Evolutionary conservation across 345 rosid genomes (phyloP).

Genomic region (Euphorbia peplus): DNA sequence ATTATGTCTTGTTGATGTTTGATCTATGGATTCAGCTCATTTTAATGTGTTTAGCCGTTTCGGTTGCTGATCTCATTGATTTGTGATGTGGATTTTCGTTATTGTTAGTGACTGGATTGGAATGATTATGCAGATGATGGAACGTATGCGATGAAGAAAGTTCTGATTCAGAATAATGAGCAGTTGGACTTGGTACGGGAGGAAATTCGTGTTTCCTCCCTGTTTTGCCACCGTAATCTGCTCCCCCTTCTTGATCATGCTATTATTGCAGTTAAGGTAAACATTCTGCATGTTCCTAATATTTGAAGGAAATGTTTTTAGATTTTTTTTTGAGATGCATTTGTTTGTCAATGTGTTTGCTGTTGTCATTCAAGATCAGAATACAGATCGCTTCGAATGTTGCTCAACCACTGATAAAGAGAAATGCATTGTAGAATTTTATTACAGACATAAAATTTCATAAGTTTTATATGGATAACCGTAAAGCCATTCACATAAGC

Average conservation of each 20-base stretch:
- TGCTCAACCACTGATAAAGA: neutral
- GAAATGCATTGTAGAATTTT: neutral
- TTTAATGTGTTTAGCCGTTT: neutral
- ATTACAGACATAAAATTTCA: neutral
- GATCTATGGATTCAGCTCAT: conserved; percentile 4
- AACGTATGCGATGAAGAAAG: conserved; percentile 96
- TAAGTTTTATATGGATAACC: neutral
- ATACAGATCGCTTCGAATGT: neutral
- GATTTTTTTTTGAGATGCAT: neutral
- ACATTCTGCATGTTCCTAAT: neutral
- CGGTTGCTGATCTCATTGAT: neutral
- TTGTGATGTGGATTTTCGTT: neutral
- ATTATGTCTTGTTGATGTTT: neutral
- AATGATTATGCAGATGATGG: conserved; percentile 60
- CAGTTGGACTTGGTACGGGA: conserved; percentile 86
- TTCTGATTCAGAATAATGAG: conserved; percentile 80
- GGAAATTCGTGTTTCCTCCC: conserved; percentile 87
- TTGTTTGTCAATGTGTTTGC: neutral
- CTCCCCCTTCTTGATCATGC: conserved; percentile 98
- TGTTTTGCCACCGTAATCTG: conserved; percentile 82
- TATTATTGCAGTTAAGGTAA: conserved; percentile 80
- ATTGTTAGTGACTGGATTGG: neutral
- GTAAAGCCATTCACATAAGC: neutral
- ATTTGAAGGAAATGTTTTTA: neutral
- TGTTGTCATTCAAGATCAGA: too few relatives aligned